These are phyloP conservation scores for Trichoderma aggressivum DNA, from an alignment of 2,329 filamentous ascomycete species.

Conservation along the genomic window DNA sequence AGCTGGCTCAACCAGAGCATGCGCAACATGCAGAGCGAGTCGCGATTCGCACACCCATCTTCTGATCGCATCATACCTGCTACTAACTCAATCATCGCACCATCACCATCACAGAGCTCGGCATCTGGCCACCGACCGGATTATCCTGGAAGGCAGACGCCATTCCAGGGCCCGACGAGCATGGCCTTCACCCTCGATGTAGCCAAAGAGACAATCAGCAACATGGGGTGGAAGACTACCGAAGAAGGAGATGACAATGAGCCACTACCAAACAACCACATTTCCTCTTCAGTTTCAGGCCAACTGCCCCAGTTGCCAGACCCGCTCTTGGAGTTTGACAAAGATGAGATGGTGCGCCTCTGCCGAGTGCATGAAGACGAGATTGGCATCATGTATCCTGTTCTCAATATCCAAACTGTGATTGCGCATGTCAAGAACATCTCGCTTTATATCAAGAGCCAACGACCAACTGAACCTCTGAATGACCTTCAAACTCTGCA, in stretches of 20 bases:
- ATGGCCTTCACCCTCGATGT: conserved; percentile 81
- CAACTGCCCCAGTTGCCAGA: conserved; percentile 50
- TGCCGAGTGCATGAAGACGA: conserved; percentile 84
- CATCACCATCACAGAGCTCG: conserved; percentile 43
- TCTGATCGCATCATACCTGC: conserved; percentile 34
- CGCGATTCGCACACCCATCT: conserved; percentile 38
- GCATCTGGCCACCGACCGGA: conserved; percentile 39
- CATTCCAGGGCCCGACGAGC: conserved; percentile 82
- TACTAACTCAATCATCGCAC: conserved; percentile 33
- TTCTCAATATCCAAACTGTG: conserved; percentile 70
- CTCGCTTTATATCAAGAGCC: conserved; percentile 60
- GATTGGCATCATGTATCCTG: conserved; percentile 87
- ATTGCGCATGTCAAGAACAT: conserved; percentile 67
- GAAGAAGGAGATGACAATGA: conserved; percentile 62
- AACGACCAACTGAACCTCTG: conserved; percentile 37
- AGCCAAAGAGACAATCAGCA: conserved; percentile 80
- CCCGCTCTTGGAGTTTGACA: conserved; percentile 74
- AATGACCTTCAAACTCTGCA: conserved; percentile 59
- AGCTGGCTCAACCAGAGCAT: conserved; percentile 71
- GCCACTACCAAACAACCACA: conserved; percentile 23
- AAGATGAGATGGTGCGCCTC: conserved; percentile 75
- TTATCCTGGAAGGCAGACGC: conserved; percentile 53
- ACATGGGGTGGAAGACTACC: conserved; percentile 76
- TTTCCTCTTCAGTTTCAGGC: conserved; percentile 33
- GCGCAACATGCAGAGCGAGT: conserved; percentile 60